Evolutionary conservation across 176 grass and related monocot species (phyloP).

Genomic region (Oryza officinalis): DNA sequence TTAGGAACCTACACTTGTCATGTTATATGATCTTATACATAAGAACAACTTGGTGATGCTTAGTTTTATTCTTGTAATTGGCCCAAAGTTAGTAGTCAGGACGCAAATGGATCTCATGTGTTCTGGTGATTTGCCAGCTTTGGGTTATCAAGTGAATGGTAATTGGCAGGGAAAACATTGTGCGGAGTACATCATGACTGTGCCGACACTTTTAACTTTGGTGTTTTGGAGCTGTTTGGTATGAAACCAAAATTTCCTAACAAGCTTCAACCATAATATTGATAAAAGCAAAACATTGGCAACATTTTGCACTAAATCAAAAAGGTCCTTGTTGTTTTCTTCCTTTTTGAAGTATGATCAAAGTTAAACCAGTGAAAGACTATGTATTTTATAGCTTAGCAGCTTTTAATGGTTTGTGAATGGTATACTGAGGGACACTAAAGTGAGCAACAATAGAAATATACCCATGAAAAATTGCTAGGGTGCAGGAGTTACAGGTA

Average conservation of each 20-base stretch:
- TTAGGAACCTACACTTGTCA: neutral
- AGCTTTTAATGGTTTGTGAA: neutral
- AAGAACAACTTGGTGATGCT: neutral
- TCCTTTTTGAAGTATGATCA: neutral
- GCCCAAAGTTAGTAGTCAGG: neutral
- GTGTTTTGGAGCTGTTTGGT: neutral
- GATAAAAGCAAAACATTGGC: neutral
- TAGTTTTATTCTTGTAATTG: conserved; percentile 4
- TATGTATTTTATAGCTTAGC: neutral
- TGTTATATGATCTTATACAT: neutral
- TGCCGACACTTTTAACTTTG: neutral
- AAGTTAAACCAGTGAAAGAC: neutral
- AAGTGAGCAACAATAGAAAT: neutral
- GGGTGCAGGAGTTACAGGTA: neutral
- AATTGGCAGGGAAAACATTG: neutral
- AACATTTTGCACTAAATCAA: neutral
- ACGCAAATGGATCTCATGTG: neutral
- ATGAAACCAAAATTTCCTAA: neutral
- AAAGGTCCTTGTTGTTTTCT: neutral
- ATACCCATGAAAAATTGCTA: neutral
- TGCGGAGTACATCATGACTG: neutral
- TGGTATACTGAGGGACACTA: neutral
- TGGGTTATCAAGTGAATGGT: neutral
- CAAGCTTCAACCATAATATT: neutral
- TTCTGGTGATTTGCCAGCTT: neutral